phyloP scores from a whole-genome alignment of 108 stramenopile species.

The Cyclotella sp. region DNA sequence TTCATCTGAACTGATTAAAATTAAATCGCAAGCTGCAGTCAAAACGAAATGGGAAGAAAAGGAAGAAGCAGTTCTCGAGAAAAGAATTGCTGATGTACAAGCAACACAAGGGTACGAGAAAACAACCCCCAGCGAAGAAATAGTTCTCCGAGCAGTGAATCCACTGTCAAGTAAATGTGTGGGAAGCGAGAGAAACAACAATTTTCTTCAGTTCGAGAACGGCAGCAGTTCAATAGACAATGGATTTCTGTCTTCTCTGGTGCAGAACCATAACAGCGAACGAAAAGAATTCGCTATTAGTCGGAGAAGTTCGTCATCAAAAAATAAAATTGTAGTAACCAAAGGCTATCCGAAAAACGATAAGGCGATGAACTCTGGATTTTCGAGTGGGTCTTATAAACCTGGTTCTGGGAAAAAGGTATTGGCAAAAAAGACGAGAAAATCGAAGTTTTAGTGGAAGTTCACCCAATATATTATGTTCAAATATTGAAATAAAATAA shows the following conservation, averaged over 20 bases:
- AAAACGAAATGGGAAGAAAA: constrained; percentile 1
- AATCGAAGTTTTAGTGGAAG: constrained; percentile 13
- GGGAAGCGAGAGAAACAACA: constrained; percentile 10
- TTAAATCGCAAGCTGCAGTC: constrained; percentile 8
- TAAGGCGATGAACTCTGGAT: background rate
- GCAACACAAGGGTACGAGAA: background rate
- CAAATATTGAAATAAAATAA: no score
- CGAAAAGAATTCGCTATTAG: background rate
- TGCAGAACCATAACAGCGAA: constrained; percentile 23
- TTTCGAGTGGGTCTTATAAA: background rate
- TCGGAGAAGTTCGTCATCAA: constrained; percentile 1
- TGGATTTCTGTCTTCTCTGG: constrained; percentile 24
- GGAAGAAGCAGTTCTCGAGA: constrained; percentile 22
- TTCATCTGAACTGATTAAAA: constrained; percentile 19
- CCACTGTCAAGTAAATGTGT: background rate
- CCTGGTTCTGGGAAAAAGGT: background rate
- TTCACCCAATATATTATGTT: no score
- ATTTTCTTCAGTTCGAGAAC: constrained; percentile 27
- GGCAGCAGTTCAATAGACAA: constrained; percentile 4
- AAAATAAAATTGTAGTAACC: background rate
- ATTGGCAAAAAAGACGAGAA: constrained; percentile 11
- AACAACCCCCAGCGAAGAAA: background rate
- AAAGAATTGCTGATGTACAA: constrained; percentile 5
- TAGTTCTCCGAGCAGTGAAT: constrained; percentile 18
- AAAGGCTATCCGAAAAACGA: background rate